A percentile compares a stretch with the other conserved stretches of the same genome.
Evolutionary conservation across 2,329 filamentous ascomycete species (phyloP).

Genomic region (Cladosporium sp.): DNA sequence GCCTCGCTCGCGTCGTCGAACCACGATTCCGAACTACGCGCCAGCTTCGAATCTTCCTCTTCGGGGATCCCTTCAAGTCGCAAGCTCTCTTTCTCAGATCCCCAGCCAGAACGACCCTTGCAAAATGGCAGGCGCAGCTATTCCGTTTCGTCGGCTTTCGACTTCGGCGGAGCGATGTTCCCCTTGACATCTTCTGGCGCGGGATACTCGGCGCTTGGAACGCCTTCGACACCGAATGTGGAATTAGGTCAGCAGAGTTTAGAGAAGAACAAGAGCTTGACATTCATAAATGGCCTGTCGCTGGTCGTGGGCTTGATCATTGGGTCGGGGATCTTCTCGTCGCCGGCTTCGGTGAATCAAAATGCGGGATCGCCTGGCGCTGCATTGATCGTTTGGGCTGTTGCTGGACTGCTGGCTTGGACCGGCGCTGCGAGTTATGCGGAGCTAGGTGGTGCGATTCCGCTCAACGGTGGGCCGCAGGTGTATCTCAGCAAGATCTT

Average conservation of each 20-base stretch:
- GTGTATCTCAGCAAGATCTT: conserved; percentile 95
- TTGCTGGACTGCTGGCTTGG: conserved; percentile 92
- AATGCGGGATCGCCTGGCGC: conserved; percentile 90
- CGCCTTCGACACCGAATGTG: conserved; percentile 57
- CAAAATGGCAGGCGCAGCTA: conserved; percentile 61
- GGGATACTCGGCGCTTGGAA: conserved; percentile 78
- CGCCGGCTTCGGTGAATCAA: conserved; percentile 84
- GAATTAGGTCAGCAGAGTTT: conserved; percentile 54
- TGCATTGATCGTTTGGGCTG: conserved; percentile 82
- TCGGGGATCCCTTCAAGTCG: conserved; percentile 85
- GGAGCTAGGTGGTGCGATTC: conserved; percentile 91
- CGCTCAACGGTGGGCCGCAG: conserved; percentile 89
- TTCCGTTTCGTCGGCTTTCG: conserved; percentile 88
- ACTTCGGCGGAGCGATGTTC: conserved; percentile 90
- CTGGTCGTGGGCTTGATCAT: conserved; percentile 91
- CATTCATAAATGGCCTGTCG: conserved; percentile 88
- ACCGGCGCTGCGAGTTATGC: conserved; percentile 93
- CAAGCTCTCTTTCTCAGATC: conserved; percentile 77
- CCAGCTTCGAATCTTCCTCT: conserved; percentile 68
- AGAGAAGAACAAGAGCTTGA: conserved; percentile 93
- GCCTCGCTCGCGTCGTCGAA: conserved; percentile 89
- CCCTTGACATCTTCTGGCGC: conserved; percentile 76
- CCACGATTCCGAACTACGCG: conserved; percentile 52
- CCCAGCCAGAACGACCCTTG: conserved; percentile 21
- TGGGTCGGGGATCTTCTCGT: conserved; percentile 93